Conservation (phyloP, 2,329 filamentous ascomycete species). For the Exophiala alcalophila region DNA sequence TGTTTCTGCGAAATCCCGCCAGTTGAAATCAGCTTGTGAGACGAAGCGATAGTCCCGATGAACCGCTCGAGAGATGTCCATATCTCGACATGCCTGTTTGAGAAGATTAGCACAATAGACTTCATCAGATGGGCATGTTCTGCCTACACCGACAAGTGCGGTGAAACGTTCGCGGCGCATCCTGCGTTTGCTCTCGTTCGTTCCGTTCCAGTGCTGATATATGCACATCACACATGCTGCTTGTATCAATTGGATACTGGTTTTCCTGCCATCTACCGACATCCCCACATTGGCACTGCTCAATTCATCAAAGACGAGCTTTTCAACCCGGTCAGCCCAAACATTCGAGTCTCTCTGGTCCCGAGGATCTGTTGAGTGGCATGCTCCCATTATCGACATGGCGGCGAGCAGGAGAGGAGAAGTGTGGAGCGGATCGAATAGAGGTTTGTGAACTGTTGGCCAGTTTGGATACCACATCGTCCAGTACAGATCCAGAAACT, state of each 20-base stretch:
- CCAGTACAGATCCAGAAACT: slow-evolving; percentile 34
- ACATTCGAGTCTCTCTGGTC: slow-evolving; percentile 24
- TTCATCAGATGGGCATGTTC: no score
- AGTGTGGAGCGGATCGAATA: slow-evolving; percentile 26
- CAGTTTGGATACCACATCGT: slow-evolving; percentile 34
- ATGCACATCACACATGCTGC: slow-evolving; percentile 1
- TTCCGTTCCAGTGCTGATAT: slow-evolving; percentile 2
- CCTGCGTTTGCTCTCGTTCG: neutral
- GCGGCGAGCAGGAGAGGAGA: slow-evolving; percentile 28
- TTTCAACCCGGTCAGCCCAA: slow-evolving; percentile 10
- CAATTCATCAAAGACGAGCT: slow-evolving; percentile 1
- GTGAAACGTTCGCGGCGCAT: slow-evolving; percentile 1
- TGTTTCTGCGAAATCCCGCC: slow-evolving; percentile 23
- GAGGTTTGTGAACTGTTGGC: slow-evolving; percentile 33
- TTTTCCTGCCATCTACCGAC: neutral
- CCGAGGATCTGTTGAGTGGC: slow-evolving; percentile 27
- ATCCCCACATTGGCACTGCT: neutral
- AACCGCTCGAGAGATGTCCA: slow-evolving; percentile 23
- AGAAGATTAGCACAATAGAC: no score
- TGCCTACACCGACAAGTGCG: slow-evolving; percentile 12
- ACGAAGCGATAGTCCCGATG: slow-evolving; percentile 7
- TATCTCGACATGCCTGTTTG: slow-evolving; percentile 25
- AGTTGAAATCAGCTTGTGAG: slow-evolving; percentile 7
- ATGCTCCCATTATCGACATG: slow-evolving; percentile 34
- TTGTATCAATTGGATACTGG: slow-evolving; percentile 1